Percentiles rank a stretch among this genome's conserved stretches.
Evolutionary conservation across 208 protist genomes (phyloP).

Genomic region (Wallacemonas sp.): DNA sequence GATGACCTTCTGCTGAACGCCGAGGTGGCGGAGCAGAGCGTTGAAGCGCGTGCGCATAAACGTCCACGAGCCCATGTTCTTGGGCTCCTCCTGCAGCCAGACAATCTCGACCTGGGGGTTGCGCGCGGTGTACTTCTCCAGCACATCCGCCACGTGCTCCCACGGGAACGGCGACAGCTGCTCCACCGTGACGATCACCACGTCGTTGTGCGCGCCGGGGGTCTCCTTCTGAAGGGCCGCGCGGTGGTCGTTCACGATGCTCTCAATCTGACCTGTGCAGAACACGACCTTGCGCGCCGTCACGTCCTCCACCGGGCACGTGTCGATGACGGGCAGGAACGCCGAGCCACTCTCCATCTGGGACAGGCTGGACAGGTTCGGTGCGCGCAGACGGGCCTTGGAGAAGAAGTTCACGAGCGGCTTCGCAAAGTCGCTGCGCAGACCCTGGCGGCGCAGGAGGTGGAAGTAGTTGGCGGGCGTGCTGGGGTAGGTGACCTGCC

Average conservation of each 20-base stretch:
- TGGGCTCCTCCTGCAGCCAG: conserved; percentile 98
- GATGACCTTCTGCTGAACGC: conserved; percentile 45
- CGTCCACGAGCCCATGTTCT: conserved; percentile 97
- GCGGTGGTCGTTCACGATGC: conserved; percentile 90
- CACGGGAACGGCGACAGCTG: conserved; percentile 98
- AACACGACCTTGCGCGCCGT: conserved; percentile 94
- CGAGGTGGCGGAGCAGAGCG: conserved; percentile 67
- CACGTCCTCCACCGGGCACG: conserved; percentile 27
- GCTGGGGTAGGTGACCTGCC: conserved; percentile 95
- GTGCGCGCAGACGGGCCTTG: conserved; percentile 91
- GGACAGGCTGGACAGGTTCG: conserved; percentile 82
- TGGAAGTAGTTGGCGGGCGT: conserved; percentile 99
- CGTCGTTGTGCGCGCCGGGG: conserved; percentile 64
- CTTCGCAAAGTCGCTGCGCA: conserved; percentile 96
- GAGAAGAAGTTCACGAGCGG: conserved; percentile 97
- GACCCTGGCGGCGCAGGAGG: conserved; percentile 96
- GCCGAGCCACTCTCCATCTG: conserved; percentile 68
- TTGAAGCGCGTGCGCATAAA: conserved; percentile 85
- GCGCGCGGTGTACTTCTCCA: conserved; percentile 85
- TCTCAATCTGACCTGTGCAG: conserved; percentile 98
- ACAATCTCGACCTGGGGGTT: conserved; percentile 88
- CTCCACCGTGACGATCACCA: conserved; percentile 94
- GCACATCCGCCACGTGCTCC: conserved; percentile 90
- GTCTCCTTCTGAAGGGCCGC: conserved; percentile 51
- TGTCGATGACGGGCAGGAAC: conserved; percentile 87